Evolutionary conservation across 164 flowering plant species (phyloP).

Genomic region (Malania oleifera): DNA sequence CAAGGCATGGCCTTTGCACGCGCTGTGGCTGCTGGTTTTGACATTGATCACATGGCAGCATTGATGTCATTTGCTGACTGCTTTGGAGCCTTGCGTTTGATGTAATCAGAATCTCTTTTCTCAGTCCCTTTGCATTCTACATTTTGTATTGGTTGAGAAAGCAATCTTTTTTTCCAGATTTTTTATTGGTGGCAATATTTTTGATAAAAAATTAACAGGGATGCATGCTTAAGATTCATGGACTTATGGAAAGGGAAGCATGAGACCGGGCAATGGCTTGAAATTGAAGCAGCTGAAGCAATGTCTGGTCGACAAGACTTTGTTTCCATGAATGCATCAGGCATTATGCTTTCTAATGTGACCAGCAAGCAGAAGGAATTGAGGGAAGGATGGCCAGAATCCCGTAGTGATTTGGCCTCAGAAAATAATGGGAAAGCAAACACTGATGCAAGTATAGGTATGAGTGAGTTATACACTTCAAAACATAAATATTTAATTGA

Average conservation of each 20-base stretch:
- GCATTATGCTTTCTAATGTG: conserved; percentile 40
- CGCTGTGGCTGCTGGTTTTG: conserved; percentile 96
- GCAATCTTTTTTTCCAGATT: neutral
- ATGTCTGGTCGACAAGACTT: conserved; percentile 43
- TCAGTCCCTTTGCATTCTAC: neutral
- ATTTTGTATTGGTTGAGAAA: neutral
- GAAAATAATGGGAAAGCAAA: conserved; percentile 40
- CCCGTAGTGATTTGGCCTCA: conserved; percentile 23
- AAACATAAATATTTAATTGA: too few relatives aligned
- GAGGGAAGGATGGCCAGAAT: conserved; percentile 23
- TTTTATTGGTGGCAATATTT: neutral
- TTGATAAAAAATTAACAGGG: conserved; percentile 46
- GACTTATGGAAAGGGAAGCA: conserved; percentile 89
- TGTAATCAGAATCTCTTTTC: conserved; percentile 37
- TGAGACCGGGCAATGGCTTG: conserved; percentile 94
- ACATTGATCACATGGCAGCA: conserved; percentile 64
- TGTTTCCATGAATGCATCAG: conserved; percentile 50
- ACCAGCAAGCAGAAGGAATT: conserved; percentile 30
- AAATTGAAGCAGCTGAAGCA: conserved; percentile 74
- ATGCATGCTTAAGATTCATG: conserved; percentile 66
- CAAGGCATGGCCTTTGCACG: conserved; percentile 99
- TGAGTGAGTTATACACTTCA: too few relatives aligned
- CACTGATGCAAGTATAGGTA: conserved; percentile 34
- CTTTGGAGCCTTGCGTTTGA: conserved; percentile 88
- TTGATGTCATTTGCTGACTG: conserved; percentile 79